phyloP scores from a whole-genome alignment of 805 yeast species.

The Candida loeiensis region DNA sequence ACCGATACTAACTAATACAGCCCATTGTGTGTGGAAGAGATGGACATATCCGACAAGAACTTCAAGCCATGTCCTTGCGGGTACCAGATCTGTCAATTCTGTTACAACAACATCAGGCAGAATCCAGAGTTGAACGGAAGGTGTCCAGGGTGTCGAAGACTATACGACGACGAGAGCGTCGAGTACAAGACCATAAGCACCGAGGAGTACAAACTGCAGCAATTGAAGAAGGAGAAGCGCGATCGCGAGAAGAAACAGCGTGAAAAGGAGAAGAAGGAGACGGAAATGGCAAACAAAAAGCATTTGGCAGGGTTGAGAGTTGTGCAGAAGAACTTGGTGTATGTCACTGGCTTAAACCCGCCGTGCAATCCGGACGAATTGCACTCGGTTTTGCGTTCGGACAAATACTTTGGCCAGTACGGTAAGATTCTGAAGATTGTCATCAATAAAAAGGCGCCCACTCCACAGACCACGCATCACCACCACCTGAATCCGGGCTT shows the following conservation, averaged over 20 bases:
- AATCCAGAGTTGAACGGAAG: constrained; percentile 93
- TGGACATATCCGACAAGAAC: constrained; percentile 94
- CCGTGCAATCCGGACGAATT: constrained; percentile 79
- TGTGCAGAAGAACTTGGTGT: constrained; percentile 95
- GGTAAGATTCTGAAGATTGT: constrained; percentile 94
- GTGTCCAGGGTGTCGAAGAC: constrained; percentile 96
- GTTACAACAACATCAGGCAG: constrained; percentile 93
- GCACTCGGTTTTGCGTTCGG: constrained; percentile 77
- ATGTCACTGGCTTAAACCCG: constrained; percentile 92
- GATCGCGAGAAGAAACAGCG: constrained; percentile 80
- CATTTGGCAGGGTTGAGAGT: constrained; percentile 96
- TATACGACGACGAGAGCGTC: constrained; percentile 88
- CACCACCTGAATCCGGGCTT: constrained; percentile 66
- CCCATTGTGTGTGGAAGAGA: constrained; percentile 96
- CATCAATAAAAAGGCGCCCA: constrained; percentile 71
- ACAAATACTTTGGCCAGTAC: constrained; percentile 96
- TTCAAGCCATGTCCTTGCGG: constrained; percentile 99
- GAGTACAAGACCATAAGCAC: constrained; percentile 79
- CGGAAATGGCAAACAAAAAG: constrained; percentile 77
- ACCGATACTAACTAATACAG: constrained; percentile 34
- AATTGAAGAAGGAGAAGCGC: constrained; percentile 71
- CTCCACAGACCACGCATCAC: constrained; percentile 26
- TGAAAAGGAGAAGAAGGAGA: constrained; percentile 89
- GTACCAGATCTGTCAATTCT: constrained; percentile 95
- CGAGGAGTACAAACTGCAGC: constrained; percentile 84